Conservation (phyloP, 2,329 filamentous ascomycete species). For the Pyrenophora teres region DNA sequence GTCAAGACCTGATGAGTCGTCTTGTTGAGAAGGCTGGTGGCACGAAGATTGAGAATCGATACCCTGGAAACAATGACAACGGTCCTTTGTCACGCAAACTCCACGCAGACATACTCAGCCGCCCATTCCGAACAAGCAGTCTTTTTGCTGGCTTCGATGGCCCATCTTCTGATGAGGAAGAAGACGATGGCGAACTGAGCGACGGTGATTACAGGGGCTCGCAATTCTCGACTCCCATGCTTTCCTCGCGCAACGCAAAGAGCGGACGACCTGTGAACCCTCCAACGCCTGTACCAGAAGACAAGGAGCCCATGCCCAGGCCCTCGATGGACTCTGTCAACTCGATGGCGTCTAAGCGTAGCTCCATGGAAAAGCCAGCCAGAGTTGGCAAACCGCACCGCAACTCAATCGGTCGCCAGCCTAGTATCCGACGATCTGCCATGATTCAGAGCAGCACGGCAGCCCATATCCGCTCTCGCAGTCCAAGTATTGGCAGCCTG, state of each 20-base stretch:
- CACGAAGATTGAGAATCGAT: slow-evolving; percentile 62
- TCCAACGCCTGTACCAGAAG: slow-evolving; percentile 51
- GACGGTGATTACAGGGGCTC: slow-evolving; percentile 65
- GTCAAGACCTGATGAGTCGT: slow-evolving; percentile 38
- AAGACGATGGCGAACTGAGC: slow-evolving; percentile 62
- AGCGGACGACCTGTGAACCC: slow-evolving; percentile 51
- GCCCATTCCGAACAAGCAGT: slow-evolving; percentile 77
- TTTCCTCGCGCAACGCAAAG: slow-evolving; percentile 54
- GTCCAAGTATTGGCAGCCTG: slow-evolving; percentile 66
- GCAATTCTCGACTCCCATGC: slow-evolving; percentile 52
- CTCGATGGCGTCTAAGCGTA: slow-evolving; percentile 31
- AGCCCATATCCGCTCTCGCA: slow-evolving; percentile 68
- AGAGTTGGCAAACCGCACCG: slow-evolving; percentile 43
- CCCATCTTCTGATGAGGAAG: slow-evolving; percentile 59
- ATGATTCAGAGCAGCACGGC: slow-evolving; percentile 80
- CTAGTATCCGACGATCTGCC: slow-evolving; percentile 75
- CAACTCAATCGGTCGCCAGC: slow-evolving; percentile 44
- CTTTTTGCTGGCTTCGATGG: slow-evolving; percentile 85
- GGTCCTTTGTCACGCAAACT: slow-evolving; percentile 67
- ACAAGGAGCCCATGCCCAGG: slow-evolving; percentile 44
- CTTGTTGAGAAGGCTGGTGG: slow-evolving; percentile 34
- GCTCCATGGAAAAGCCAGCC: slow-evolving; percentile 44
- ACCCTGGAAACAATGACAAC: slow-evolving; percentile 81
- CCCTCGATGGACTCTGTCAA: slow-evolving; percentile 39
- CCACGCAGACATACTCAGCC: slow-evolving; percentile 62